Evolutionary conservation across 768 basidiomycete genomes (phyloP).

Genomic region (Udeniomyces megalosporus): DNA sequence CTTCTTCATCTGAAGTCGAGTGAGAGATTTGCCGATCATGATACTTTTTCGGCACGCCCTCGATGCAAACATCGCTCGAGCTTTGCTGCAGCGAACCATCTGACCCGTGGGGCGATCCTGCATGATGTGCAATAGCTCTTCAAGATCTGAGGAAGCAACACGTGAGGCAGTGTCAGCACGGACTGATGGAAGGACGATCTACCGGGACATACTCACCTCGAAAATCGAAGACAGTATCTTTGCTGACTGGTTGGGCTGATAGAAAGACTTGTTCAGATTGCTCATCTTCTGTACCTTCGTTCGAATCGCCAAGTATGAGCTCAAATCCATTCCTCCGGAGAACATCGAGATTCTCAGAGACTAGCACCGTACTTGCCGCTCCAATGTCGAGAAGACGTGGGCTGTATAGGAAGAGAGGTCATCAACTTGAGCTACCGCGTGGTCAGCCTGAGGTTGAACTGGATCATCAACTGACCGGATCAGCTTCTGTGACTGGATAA

Average conservation of each 20-base stretch:
- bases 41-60: conserved; percentile 90
- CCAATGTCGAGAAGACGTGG: conserved; percentile 64
- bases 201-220: conserved; percentile 42
- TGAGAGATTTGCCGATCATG: conserved; percentile 83
- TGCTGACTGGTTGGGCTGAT: conserved; percentile 76
- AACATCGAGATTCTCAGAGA: conserved; percentile 70
- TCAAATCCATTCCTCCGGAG: conserved; percentile 82
- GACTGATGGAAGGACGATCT: not conserved
- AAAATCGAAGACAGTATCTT: conserved; percentile 72
- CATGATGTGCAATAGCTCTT: conserved; percentile 77
- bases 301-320: conserved; percentile 41
- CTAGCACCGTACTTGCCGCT: conserved; percentile 74
- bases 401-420: conserved; percentile 32
- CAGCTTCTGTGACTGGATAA: conserved; percentile 69
- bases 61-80: conserved; percentile 88
- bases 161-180: conserved; percentile 6
- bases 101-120: conserved; percentile 57
- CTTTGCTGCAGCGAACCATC: conserved; percentile 85
- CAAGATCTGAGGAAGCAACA: conserved; percentile 48
- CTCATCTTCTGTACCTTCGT: conserved; percentile 27
- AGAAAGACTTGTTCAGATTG: conserved; percentile 32
- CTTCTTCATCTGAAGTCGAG: conserved; percentile 52
- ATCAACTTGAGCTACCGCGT: not conserved
- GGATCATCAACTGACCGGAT: conserved; percentile 49
- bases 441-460: no score